Percentiles rank a stretch among this genome's conserved stretches.
These are phyloP conservation scores for Leptodontidium sp. DNA, from an alignment of 2,329 filamentous ascomycete genomes.

Conservation along the genomic window DNA sequence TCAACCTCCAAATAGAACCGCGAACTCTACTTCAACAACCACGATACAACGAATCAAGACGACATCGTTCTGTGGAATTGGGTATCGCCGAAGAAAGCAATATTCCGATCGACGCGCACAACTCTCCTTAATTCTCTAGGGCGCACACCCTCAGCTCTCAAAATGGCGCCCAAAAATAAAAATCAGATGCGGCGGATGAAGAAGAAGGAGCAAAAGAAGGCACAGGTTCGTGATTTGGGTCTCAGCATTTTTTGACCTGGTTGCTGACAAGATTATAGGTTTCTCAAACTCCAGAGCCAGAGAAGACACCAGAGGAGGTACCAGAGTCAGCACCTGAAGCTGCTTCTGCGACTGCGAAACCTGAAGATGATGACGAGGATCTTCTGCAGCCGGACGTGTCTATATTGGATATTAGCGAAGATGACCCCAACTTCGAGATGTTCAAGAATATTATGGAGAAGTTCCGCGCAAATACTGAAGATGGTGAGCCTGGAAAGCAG, in stretches of 20 bases:
- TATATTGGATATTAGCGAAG: slow-evolving; percentile 62
- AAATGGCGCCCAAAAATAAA: slow-evolving; percentile 76
- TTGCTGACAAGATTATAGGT: slow-evolving; percentile 46
- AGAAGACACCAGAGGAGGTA: slow-evolving; percentile 40
- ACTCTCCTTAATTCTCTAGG: slow-evolving; percentile 8
- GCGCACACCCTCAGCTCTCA: slow-evolving; percentile 45
- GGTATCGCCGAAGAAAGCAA: neutral
- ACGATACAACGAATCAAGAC: neutral
- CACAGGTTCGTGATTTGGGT: slow-evolving; percentile 55
- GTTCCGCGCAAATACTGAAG: slow-evolving; percentile 73
- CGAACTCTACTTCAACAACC: neutral
- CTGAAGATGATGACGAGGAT: slow-evolving; percentile 44
- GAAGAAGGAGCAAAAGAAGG: slow-evolving; percentile 90
- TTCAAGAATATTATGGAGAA: slow-evolving; percentile 85
- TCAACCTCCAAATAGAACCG: slow-evolving; percentile 10
- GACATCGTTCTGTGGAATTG: neutral
- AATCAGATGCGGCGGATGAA: slow-evolving; percentile 92
- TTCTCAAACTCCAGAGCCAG: slow-evolving; percentile 43
- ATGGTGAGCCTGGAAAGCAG: slow-evolving; percentile 70
- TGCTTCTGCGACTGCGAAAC: slow-evolving; percentile 48
- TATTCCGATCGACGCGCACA: neutral
- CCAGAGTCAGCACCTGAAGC: slow-evolving; percentile 44
- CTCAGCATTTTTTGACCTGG: neutral
- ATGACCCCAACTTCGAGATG: slow-evolving; percentile 82
- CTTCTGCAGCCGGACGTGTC: slow-evolving; percentile 56